Evolutionary conservation across 768 basidiomycete species (phyloP).

Genomic region (Hygrophorus pudorinus): DNA sequence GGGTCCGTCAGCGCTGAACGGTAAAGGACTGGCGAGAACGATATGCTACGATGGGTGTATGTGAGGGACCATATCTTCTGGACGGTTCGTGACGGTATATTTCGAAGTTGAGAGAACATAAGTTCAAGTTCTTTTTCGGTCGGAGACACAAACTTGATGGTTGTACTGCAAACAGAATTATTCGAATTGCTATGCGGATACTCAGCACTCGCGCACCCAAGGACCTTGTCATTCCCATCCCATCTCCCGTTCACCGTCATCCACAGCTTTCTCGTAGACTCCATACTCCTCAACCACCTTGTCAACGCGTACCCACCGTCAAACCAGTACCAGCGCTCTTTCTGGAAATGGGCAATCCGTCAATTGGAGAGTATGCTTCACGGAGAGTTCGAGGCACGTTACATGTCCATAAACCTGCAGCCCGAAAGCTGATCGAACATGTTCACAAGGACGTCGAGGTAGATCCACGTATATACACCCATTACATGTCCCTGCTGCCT

Average conservation of each 20-base stretch:
- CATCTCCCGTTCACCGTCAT: slow-evolving; percentile 26
- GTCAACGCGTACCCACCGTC: slow-evolving; percentile 55
- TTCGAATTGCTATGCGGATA: slow-evolving; percentile 42
- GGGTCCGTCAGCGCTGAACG: background rate
- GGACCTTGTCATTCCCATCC: slow-evolving; percentile 30
- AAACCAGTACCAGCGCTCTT: slow-evolving; percentile 44
- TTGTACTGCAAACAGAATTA: slow-evolving; percentile 21
- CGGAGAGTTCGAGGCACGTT: slow-evolving; percentile 34
- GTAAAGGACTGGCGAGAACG: slow-evolving; percentile 12
- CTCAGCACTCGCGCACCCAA: slow-evolving; percentile 39
- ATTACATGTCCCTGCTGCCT: slow-evolving; percentile 41
- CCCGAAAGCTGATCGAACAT: slow-evolving; percentile 6
- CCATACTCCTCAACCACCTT: slow-evolving; percentile 42
- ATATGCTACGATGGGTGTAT: slow-evolving; percentile 17
- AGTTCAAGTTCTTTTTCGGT: too few species aligned
- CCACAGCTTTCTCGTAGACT: slow-evolving; percentile 46
- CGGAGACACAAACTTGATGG: background rate
- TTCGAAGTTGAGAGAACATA: too few species aligned
- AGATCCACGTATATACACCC: slow-evolving; percentile 53
- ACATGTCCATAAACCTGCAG: background rate
- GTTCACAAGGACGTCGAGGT: slow-evolving; percentile 45
- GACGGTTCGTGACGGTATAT: too few species aligned
- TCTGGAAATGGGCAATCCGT: slow-evolving; percentile 67
- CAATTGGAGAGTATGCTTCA: slow-evolving; percentile 37
- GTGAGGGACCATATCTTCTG: background rate